These are phyloP conservation scores for Saccharomycopsis oosterbeekiorum DNA, from an alignment of 805 yeast genomes.

Conservation along the genomic window DNA sequence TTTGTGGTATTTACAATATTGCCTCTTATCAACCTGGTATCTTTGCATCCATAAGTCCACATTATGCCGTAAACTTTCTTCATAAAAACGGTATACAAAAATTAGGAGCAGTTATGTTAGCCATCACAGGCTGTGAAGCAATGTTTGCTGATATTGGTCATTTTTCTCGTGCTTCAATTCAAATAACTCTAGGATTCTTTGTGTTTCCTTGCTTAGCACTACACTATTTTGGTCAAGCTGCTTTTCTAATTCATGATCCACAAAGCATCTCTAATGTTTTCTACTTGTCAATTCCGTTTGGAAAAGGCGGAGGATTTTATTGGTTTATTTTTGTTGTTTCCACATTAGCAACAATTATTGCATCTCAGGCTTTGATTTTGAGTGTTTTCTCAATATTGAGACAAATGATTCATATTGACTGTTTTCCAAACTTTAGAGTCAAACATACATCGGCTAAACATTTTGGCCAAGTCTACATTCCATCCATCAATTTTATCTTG, in stretches of 20 bases:
- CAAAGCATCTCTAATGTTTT: conserved; percentile 33
- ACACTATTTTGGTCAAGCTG: conserved; percentile 51
- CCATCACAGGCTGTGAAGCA: conserved; percentile 53
- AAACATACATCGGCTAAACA: conserved; percentile 35
- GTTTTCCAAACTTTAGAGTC: conserved; percentile 41
- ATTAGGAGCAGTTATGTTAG: conserved; percentile 42
- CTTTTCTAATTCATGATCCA: conserved; percentile 36
- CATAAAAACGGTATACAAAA: conserved; percentile 30
- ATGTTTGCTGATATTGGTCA: conserved; percentile 58
- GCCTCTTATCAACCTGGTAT: conserved; percentile 31
- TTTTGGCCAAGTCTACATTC: conserved; percentile 44
- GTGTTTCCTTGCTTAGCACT: conserved; percentile 45
- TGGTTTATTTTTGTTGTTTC: conserved; percentile 47
- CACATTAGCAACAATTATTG: conserved; percentile 45
- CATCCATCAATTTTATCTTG: conserved; percentile 38
- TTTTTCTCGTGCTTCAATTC: conserved; percentile 41
- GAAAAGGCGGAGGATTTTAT: conserved; percentile 32
- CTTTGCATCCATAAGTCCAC: conserved; percentile 41
- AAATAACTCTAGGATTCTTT: conserved; percentile 34
- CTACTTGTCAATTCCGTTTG: conserved; percentile 43
- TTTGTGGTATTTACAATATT: conserved; percentile 39
- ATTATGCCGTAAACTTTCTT: conserved; percentile 39
- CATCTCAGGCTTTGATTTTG: conserved; percentile 50
- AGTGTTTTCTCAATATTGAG: conserved; percentile 44
- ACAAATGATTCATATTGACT: conserved; percentile 44